Evolutionary conservation across 352 stramenopile species (phyloP).

Genomic region (Phytophthora pinifolia): DNA sequence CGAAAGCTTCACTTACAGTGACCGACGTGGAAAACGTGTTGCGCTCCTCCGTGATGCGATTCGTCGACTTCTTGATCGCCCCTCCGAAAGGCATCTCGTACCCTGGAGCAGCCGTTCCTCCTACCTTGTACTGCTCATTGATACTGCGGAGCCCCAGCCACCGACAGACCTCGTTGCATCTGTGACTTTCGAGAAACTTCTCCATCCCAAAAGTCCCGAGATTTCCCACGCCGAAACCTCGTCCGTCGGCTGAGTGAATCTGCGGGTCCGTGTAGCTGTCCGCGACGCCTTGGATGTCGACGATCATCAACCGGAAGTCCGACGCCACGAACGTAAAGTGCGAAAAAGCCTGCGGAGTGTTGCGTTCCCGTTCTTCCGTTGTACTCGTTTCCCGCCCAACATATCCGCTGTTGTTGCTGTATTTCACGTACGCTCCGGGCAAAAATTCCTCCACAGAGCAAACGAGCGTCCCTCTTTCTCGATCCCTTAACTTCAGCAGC

Average conservation of each 20-base stretch:
- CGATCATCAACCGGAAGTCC: slow-evolving; percentile 84
- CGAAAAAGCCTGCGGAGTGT: slow-evolving; percentile 83
- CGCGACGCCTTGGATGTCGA: slow-evolving; percentile 86
- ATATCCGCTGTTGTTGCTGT: slow-evolving; percentile 87
- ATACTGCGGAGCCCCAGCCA: slow-evolving; percentile 79
- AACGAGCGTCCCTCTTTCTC: slow-evolving; percentile 50
- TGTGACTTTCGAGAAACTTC: slow-evolving; percentile 85
- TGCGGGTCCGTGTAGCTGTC: slow-evolving; percentile 86
- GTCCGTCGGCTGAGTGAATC: slow-evolving; percentile 79
- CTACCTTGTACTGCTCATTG: slow-evolving; percentile 76
- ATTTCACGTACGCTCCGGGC: slow-evolving; percentile 83
- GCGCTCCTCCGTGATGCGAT: slow-evolving; percentile 75
- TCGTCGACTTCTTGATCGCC: slow-evolving; percentile 85
- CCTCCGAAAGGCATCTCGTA: slow-evolving; percentile 79
- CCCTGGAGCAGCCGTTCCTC: slow-evolving; percentile 72
- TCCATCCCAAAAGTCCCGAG: slow-evolving; percentile 86
- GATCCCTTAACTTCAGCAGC: slow-evolving; percentile 72
- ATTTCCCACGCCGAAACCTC: slow-evolving; percentile 83
- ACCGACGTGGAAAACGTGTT: slow-evolving; percentile 83
- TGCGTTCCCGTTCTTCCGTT: slow-evolving; percentile 80
- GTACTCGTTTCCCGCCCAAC: slow-evolving; percentile 78
- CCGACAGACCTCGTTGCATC: slow-evolving; percentile 86
- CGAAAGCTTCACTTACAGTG: slow-evolving; percentile 78
- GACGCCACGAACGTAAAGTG: slow-evolving; percentile 86
- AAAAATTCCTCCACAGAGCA: slow-evolving; percentile 82